Evolutionary conservation across 2,329 filamentous ascomycete species (phyloP), one percentile per base, ranked within the genome.

Genomic region (Chaetomium sp.): DNA sequence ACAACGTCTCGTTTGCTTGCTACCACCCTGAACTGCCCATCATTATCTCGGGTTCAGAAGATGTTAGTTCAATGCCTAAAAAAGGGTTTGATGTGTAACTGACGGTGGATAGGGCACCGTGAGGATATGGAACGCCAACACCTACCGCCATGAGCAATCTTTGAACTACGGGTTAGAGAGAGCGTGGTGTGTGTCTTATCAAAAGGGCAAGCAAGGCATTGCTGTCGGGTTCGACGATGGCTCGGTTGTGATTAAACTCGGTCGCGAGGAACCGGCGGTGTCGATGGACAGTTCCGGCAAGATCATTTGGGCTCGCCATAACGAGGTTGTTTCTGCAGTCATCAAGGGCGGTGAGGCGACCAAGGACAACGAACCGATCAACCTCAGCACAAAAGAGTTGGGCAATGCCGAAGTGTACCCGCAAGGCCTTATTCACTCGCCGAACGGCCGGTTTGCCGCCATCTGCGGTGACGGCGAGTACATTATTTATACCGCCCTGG

Each of bases 61-160:
- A 99, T 72, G 64, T 65, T 61, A 3, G 64, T 12, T 2, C 8
- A 11, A 1, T 8, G 4, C 35, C 3, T 10, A 4, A 3, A 12
- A 4, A 7, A 34, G 11, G 2, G 10, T 5, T n/a, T 10, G 10
- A 19, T 0, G 19, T 3, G 11, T 33, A 11, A 42, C 54, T 56
- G 27, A 51, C 38, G 5, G n/a, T 14, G 11, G 8, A n/a, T 9
- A 65, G 63, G 63, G 63, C 12, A 65, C 63, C 41, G 86, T 99
- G 69, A 95, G 96, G 73, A 91, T 99, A 71, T 99, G 94, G 94
- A 91, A 99, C 70, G 91, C 92, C 62, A 96, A 96, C 69, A 99
- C 94, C 52, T 97, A 97, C 73, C 82, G 94, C 62, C 82, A 97
- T 58, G 94, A 97, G 72, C 94, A 97, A 70, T 95, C 91, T 0